Evolutionary conservation across 768 basidiomycete genomes (phyloP).

Genomic region (Chiua virens): DNA sequence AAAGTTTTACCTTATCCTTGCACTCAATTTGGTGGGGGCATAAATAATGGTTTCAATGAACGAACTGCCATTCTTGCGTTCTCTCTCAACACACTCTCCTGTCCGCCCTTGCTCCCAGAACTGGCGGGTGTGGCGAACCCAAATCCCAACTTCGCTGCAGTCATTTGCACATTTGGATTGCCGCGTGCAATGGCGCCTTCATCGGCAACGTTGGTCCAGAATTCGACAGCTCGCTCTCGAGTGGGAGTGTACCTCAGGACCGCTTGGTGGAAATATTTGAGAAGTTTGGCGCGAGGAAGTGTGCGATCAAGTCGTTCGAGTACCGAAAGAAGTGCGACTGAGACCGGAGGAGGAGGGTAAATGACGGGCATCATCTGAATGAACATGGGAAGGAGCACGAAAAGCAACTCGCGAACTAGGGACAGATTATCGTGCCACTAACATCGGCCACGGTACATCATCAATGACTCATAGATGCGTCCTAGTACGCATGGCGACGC

Average conservation of each 20-base stretch:
- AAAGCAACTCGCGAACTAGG: constrained; percentile 52
- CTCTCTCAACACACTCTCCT: constrained; percentile 26
- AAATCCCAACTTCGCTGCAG: constrained; percentile 48
- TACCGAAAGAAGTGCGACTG: constrained; percentile 21
- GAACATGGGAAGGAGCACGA: constrained; percentile 56
- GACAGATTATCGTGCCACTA: constrained; percentile 70
- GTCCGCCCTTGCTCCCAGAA: constrained; percentile 6
- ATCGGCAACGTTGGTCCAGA: constrained; percentile 57
- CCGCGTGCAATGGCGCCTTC: constrained; percentile 51
- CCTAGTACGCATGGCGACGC: constrained; percentile 8
- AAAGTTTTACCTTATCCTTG: no score
- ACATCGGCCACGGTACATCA: not conserved
- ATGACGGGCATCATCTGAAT: constrained; percentile 43
- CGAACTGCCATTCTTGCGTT: constrained; percentile 27
- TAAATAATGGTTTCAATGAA: constrained; percentile 26
- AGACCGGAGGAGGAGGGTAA: constrained; percentile 30
- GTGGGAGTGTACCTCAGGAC: constrained; percentile 53
- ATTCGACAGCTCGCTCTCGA: constrained; percentile 45
- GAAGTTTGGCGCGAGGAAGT: constrained; percentile 49
- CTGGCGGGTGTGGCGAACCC: constrained; percentile 28
- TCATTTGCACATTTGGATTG: constrained; percentile 47
- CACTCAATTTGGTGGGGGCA: constrained; percentile 21
- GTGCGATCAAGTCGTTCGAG: constrained; percentile 35
- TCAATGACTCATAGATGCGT: not conserved
- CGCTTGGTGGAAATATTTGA: constrained; percentile 57